A percentile compares a stretch with the other conserved stretches of the same genome.
These are phyloP conservation scores for Ceriops zippeliana DNA, from an alignment of 345 rosid genomes.

Conservation along the genomic window DNA sequence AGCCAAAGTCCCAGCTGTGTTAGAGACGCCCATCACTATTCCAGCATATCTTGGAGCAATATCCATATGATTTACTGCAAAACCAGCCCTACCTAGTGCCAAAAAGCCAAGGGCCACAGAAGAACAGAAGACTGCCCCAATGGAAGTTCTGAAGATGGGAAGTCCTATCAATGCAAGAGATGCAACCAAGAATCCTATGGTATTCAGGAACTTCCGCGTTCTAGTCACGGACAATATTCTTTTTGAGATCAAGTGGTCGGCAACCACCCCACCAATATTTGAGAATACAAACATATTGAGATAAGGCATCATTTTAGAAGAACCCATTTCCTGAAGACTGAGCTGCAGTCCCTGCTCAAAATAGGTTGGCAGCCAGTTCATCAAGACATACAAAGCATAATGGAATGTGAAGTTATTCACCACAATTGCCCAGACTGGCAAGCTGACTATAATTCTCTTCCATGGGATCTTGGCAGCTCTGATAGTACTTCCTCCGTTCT, in stretches of 20 bases:
- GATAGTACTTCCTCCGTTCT: conserved; percentile 42
- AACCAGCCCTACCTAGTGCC: conserved; percentile 95
- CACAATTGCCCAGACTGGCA: conserved; percentile 92
- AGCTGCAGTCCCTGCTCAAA: conserved; percentile 86
- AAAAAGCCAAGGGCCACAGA: conserved; percentile 87
- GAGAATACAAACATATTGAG: conserved; percentile 97
- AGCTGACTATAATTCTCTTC: conserved; percentile 68
- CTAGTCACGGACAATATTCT: conserved; percentile 70
- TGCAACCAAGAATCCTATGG: conserved; percentile 74
- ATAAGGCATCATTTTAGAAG: conserved; percentile 96
- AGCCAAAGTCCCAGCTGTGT: conserved; percentile 95
- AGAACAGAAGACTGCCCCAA: conserved; percentile 81
- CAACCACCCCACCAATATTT: conserved; percentile 85
- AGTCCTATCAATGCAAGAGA: conserved; percentile 76
- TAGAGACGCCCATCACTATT: conserved; percentile 94
- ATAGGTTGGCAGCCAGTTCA: conserved; percentile 97
- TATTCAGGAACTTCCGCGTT: conserved; percentile 78
- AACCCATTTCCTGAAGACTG: conserved; percentile 94
- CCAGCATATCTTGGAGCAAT: conserved; percentile 97
- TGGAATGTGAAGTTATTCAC: conserved; percentile 94
- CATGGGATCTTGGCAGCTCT: conserved; percentile 70
- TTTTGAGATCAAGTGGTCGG: conserved; percentile 80
- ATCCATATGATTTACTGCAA: conserved; percentile 98
- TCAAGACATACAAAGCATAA: conserved; percentile 83
- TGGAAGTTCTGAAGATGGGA: conserved; percentile 69